phyloP scores from a whole-genome alignment of 2,329 filamentous ascomycete genomes.

The Claviceps fusiformis region DNA sequence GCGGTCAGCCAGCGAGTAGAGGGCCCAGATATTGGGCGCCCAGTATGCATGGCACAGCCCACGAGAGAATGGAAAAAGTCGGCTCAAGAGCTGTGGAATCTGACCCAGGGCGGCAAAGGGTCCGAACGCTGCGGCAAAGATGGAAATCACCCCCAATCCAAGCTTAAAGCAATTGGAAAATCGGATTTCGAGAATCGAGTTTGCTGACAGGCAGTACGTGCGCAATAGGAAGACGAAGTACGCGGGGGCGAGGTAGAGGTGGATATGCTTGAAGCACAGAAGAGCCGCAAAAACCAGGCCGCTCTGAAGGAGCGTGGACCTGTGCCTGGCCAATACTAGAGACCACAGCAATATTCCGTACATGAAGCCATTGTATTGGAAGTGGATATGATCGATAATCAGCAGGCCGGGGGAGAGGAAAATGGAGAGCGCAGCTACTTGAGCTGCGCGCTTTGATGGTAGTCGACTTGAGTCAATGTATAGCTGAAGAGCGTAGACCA shows the following conservation, averaged over 20 bases:
- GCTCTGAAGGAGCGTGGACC: constrained; percentile 60
- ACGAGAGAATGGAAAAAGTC: constrained; percentile 86
- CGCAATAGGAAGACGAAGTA: constrained; percentile 93
- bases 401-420: constrained; percentile 83
- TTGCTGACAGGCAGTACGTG: constrained; percentile 70
- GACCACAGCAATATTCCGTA: constrained; percentile 85
- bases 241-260: constrained; percentile 87
- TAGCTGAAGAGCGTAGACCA: constrained; percentile 71
- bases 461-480: constrained; percentile 60
- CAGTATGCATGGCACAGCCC: constrained; percentile 96
- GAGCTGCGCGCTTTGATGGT: constrained; percentile 57
- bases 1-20: constrained; percentile 86
- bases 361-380: constrained; percentile 97
- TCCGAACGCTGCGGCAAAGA: constrained; percentile 74
- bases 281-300: constrained; percentile 74
- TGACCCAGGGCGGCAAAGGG: constrained; percentile 76
- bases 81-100: constrained; percentile 66
- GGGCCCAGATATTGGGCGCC: constrained; percentile 93
- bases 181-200: constrained; percentile 61
- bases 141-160: constrained; percentile 52
- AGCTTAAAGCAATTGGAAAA: constrained; percentile 76
- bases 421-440: constrained; percentile 78
- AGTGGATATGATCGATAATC: constrained; percentile 97
- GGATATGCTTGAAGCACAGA: constrained; percentile 94
- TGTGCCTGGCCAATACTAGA: constrained; percentile 65